Evolutionary conservation across 2,329 filamentous ascomycete genomes (phyloP).

Genomic region (Ophiostoma sp.): DNA sequence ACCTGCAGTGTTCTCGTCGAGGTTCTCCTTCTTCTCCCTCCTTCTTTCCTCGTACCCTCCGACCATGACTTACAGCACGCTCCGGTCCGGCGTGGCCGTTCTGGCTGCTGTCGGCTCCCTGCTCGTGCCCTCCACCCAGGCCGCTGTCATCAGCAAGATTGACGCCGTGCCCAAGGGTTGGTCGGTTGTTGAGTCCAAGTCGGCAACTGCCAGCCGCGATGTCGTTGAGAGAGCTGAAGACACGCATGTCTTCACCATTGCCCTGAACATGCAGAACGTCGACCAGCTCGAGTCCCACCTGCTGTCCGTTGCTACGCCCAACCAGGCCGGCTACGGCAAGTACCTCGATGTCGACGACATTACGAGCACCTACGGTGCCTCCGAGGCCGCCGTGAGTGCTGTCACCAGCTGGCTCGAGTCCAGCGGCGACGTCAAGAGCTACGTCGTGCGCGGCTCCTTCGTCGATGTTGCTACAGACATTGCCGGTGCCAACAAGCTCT

Average conservation of each 20-base stretch:
- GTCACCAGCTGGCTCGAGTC: slow-evolving; percentile 52
- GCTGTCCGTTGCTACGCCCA: slow-evolving; percentile 56
- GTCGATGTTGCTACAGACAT: slow-evolving; percentile 31
- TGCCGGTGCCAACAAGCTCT: slow-evolving; percentile 30
- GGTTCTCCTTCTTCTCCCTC: background rate
- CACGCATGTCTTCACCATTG: slow-evolving; percentile 28
- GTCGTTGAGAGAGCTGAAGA: slow-evolving; percentile 13
- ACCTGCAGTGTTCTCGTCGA: slow-evolving; percentile 9
- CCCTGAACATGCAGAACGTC: slow-evolving; percentile 29
- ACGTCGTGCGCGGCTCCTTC: slow-evolving; percentile 39
- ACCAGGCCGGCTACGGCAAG: slow-evolving; percentile 52
- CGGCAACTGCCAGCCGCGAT: no score
- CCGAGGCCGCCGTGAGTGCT: slow-evolving; percentile 41
- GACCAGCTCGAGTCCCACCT: slow-evolving; percentile 50
- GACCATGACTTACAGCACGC: slow-evolving; percentile 23
- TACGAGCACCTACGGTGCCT: slow-evolving; percentile 47
- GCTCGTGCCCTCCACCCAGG: slow-evolving; percentile 21
- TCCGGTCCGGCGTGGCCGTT: slow-evolving; percentile 17
- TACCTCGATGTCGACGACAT: slow-evolving; percentile 56
- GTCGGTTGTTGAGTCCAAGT: slow-evolving; percentile 11
- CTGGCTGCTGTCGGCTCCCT: slow-evolving; percentile 16
- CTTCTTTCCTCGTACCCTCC: background rate
- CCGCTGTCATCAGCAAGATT: slow-evolving; percentile 23
- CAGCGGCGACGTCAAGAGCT: slow-evolving; percentile 41
- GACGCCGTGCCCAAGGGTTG: slow-evolving; percentile 24